A percentile compares a stretch with the other conserved stretches of the same genome.
These are phyloP conservation scores for Periconia macrospinosa DNA, from an alignment of 2,329 filamentous ascomycete species.

Conservation along the genomic window DNA sequence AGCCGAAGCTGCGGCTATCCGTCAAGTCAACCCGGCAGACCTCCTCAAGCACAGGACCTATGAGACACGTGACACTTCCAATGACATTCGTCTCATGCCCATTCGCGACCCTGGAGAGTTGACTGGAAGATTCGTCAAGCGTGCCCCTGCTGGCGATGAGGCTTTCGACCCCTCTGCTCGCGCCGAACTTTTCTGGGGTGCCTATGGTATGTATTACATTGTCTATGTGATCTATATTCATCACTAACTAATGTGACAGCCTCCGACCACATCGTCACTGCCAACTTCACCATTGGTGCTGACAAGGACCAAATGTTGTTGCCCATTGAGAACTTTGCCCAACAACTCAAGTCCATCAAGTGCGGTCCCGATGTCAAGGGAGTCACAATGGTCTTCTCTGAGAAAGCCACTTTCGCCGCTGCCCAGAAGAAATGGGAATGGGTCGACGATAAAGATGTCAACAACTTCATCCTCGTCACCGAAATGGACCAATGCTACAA, in stretches of 20 bases:
- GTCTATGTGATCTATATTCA: too few relatives aligned
- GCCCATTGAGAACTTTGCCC: slow-evolving; percentile 25
- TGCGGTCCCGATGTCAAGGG: slow-evolving; percentile 17
- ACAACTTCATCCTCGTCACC: slow-evolving; percentile 26
- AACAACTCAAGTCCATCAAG: slow-evolving; percentile 22
- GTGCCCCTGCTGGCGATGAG: slow-evolving; percentile 16
- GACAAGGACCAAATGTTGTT: slow-evolving; percentile 24
- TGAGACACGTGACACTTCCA: background rate
- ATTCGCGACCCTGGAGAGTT: slow-evolving; percentile 18
- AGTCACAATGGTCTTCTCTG: slow-evolving; percentile 18
- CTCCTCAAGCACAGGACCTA: background rate
- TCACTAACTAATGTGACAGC: too few relatives aligned
- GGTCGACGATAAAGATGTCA: slow-evolving; percentile 22
- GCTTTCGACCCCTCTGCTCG: slow-evolving; percentile 19
- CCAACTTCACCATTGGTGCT: slow-evolving; percentile 24
- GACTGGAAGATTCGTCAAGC: slow-evolving; percentile 17
- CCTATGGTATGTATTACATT: too few relatives aligned
- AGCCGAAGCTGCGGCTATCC: slow-evolving; percentile 12
- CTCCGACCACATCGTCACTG: slow-evolving; percentile 22
- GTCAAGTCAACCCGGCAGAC: slow-evolving; percentile 5
- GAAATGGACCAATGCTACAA: slow-evolving; percentile 25
- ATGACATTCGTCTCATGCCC: slow-evolving; percentile 12
- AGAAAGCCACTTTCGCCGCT: slow-evolving; percentile 13
- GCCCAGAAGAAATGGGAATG: slow-evolving; percentile 25
- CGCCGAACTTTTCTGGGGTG: slow-evolving; percentile 22